Evolutionary conservation across 495 filamentous ascomycete genomes (phyloP), one percentile per base, ranked within the genome.

Genomic region (Penicillium samsonianum): DNA sequence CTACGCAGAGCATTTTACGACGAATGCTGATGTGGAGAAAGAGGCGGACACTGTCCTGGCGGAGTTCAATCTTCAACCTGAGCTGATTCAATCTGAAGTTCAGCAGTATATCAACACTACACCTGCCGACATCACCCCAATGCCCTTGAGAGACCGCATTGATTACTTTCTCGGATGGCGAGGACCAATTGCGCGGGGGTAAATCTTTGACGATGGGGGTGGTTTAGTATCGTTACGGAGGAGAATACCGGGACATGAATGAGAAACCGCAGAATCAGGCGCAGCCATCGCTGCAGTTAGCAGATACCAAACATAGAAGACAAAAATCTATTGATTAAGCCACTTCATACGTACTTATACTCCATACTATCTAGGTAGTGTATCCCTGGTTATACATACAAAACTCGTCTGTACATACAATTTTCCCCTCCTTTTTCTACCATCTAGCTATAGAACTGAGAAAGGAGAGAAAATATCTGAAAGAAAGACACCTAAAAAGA

Each of bases 131-230:
- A 22, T 19, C 7, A 40, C 30, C 11, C 11, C 41, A 8, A 23
- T 53, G 1, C 35, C 58, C 3, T 28, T 69, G 35, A 62, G 73
- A 37, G 73, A 76, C 45, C 63, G 41, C 8, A 41, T 78, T 17
- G 75, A 78, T 47, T 73, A 74, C 40, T 49, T 68, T 54, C 64
- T 76, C 30, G 75, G 75, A 41, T 78, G 75, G 75, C 61, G 48
- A 40, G 73, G 72, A 2, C 71, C 72, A 41, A 20, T 60, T 50
- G 46, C 40, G 31, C 30, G 12, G 19, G 10, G n/a, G 8, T 48
- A 41, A 17, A 17, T 12, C 7, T 16, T 30, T 31, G 25, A 20
- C n/a, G 14, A 25, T 46, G 47, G 47, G 44, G 23, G 38, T 44
- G 7, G 1, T 31, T 35, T 14, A 22, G 20, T 33, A 49, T 44